Evolutionary conservation across 768 basidiomycete genomes (phyloP).

Genomic region (Neoboletus subvelutipes): DNA sequence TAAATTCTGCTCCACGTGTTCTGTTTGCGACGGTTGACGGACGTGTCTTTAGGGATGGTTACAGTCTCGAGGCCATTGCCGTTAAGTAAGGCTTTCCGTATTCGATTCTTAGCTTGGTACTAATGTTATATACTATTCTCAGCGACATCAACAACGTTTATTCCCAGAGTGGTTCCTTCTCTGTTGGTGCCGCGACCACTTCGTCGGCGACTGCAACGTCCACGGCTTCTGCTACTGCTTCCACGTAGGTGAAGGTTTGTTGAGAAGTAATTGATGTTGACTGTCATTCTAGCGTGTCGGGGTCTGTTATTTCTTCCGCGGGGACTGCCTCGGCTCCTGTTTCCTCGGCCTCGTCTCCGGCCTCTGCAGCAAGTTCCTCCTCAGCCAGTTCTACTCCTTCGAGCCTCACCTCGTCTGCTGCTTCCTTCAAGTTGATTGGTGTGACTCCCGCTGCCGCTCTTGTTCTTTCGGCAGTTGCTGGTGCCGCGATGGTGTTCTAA

Average conservation of each 20-base stretch:
- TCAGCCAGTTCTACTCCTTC: slow-evolving; percentile 25
- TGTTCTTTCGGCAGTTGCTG: slow-evolving; percentile 47
- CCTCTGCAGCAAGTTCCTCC: background rate
- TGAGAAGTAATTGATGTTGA: background rate
- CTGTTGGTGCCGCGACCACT: slow-evolving; percentile 31
- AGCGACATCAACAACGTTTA: slow-evolving; percentile 49
- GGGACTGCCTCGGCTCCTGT: slow-evolving; percentile 16
- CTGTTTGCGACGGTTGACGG: background rate
- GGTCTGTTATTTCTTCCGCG: background rate
- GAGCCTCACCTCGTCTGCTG: slow-evolving; percentile 21
- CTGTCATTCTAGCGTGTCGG: background rate
- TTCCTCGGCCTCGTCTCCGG: background rate
- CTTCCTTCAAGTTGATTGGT: slow-evolving; percentile 34
- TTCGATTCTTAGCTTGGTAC: background rate
- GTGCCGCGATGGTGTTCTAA: slow-evolving; percentile 49
- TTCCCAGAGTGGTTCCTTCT: slow-evolving; percentile 40
- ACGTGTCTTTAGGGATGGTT: slow-evolving; percentile 38
- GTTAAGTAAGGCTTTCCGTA: slow-evolving; percentile 30
- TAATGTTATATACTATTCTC: background rate
- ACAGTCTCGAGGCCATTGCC: slow-evolving; percentile 48
- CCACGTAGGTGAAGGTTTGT: slow-evolving; percentile 10
- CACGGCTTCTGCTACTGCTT: slow-evolving; percentile 4
- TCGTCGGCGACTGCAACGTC: slow-evolving; percentile 12
- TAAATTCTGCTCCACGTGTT: background rate
- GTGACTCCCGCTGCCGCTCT: slow-evolving; percentile 36